phyloP scores from a whole-genome alignment of 2,329 filamentous ascomycete genomes.

The Pseudocercospora fijiensis region DNA sequence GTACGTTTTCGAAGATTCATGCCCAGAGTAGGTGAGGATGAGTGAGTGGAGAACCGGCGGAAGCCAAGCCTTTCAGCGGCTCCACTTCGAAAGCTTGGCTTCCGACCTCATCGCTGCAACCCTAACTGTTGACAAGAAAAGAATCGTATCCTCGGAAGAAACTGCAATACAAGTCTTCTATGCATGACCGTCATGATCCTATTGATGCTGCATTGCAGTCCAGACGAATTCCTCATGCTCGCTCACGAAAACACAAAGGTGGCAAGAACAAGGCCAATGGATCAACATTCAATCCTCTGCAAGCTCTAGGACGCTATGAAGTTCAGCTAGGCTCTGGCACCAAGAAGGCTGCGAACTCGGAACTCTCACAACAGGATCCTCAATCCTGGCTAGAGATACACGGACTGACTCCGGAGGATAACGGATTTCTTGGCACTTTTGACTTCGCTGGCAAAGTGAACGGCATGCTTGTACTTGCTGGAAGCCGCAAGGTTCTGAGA shows the following conservation, averaged over 20 bases:
- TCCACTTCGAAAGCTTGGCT: neutral
- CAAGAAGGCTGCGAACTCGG: neutral
- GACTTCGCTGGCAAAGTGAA: neutral
- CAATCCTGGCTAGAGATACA: constrained; percentile 9
- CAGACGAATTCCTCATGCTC: constrained; percentile 6
- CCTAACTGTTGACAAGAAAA: neutral
- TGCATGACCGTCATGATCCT: constrained; percentile 7
- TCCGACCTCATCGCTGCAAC: neutral
- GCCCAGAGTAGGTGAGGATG: neutral
- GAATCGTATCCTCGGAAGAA: neutral
- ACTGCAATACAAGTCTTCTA: neutral
- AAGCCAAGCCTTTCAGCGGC: neutral
- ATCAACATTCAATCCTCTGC: constrained; percentile 13
- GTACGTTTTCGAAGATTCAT: neutral
- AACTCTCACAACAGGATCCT: neutral
- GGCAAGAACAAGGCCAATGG: neutral
- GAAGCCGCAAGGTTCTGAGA: constrained; percentile 1
- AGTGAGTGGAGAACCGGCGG: neutral
- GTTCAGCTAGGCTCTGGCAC: neutral
- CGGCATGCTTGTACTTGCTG: constrained; percentile 5
- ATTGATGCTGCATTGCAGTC: neutral
- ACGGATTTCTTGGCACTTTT: constrained; percentile 8
- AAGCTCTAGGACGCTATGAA: constrained; percentile 13
- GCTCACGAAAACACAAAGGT: constrained; percentile 1
- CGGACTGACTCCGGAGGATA: constrained; percentile 9